These are phyloP conservation scores for Aeminium ludgeri DNA, from an alignment of 495 filamentous ascomycete species.

Conservation along the genomic window DNA sequence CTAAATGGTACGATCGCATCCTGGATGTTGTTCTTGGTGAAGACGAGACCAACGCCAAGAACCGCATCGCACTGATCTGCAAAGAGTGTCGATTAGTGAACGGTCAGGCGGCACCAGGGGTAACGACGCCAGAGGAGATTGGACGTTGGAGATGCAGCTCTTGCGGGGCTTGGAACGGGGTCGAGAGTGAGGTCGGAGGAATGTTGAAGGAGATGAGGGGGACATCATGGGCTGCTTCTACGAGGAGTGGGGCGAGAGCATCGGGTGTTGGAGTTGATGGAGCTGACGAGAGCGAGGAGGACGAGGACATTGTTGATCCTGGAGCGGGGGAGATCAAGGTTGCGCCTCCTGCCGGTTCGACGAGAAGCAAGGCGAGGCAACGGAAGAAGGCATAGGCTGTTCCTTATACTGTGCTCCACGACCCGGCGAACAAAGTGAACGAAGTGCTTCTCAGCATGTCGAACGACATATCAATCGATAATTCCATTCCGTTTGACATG, in stretches of 20 bases:
- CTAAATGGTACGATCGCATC: constrained; percentile 86
- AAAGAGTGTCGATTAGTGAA: constrained; percentile 72
- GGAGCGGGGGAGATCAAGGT: too few species aligned
- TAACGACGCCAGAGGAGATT: constrained; percentile 57
- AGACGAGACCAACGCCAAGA: constrained; percentile 83
- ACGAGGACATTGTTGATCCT: too few species aligned
- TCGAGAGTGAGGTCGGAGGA: constrained; percentile 54
- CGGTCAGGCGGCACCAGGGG: constrained; percentile 84
- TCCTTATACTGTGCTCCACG: too few species aligned
- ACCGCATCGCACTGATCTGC: constrained; percentile 82
- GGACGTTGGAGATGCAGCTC: constrained; percentile 79
- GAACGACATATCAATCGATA: too few species aligned
- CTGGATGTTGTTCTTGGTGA: constrained; percentile 85
- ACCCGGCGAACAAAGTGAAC: too few species aligned
- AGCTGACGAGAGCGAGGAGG: too few species aligned
- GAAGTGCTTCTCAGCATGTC: too few species aligned
- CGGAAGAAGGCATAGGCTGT: too few species aligned
- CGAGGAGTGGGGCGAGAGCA: background rate
- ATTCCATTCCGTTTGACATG: too few species aligned
- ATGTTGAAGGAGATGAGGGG: constrained; percentile 20
- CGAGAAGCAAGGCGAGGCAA: too few species aligned
- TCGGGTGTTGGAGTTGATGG: too few species aligned
- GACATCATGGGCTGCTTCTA: background rate
- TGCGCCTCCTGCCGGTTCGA: too few species aligned
- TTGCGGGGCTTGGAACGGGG: constrained; percentile 73